Evolutionary conservation across 2,329 filamentous ascomycete species (phyloP).

Genomic region (Fusarium veterinarium): DNA sequence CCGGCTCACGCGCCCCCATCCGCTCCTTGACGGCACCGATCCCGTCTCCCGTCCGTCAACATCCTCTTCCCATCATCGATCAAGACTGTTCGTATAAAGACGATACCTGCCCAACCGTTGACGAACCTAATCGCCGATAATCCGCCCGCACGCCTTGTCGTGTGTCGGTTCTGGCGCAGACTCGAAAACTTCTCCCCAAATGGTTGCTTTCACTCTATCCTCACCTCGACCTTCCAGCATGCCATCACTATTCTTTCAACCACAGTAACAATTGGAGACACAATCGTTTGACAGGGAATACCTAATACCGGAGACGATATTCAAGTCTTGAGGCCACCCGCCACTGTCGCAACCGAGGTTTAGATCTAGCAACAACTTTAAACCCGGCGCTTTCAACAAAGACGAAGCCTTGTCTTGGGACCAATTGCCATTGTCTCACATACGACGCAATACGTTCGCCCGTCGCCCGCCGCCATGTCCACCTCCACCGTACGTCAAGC

Average conservation of each 20-base stretch:
- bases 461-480: constrained; percentile 45
- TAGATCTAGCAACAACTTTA: constrained; percentile 23
- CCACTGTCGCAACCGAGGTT: constrained; percentile 34
- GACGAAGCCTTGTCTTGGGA: constrained; percentile 25
- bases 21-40: constrained; percentile 32
- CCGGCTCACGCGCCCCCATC: constrained; percentile 45
- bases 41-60: constrained; percentile 21
- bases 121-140: constrained; percentile 23
- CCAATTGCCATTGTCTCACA: constrained; percentile 39
- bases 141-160: constrained; percentile 27
- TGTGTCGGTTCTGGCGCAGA: constrained; percentile 40
- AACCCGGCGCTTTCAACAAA: constrained; percentile 29
- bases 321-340: neutral
- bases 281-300: constrained; percentile 12
- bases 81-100: constrained; percentile 17
- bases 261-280: constrained; percentile 27
- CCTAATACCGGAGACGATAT: neutral
- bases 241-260: constrained; percentile 29
- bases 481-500: constrained; percentile 46
- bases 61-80: constrained; percentile 9
- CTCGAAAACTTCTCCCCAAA: constrained; percentile 37
- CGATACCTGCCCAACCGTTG: constrained; percentile 20
- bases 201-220: constrained; percentile 40
- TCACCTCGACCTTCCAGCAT: constrained; percentile 36
- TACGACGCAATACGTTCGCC: constrained; percentile 13